Percentiles rank a stretch among this genome's conserved stretches.
These are phyloP conservation scores for Wickerhamomyces sp. DNA, from an alignment of 1,139 yeast genomes.

Conservation along the genomic window DNA sequence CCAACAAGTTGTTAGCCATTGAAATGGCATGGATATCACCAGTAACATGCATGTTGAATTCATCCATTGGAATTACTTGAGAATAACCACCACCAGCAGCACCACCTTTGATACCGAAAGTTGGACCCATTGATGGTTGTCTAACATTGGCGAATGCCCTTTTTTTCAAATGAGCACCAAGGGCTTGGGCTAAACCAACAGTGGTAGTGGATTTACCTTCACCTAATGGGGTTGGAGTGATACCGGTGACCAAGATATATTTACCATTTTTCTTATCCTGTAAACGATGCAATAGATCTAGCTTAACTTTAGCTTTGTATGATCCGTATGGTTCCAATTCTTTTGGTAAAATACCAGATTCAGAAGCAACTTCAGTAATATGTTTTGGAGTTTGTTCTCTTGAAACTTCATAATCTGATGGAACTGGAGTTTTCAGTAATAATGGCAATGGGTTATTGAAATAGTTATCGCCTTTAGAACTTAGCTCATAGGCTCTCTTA, in stretches of 20 bases:
- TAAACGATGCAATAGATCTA: constrained; percentile 70
- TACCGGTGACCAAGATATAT: constrained; percentile 92
- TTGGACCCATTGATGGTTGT: constrained; percentile 99
- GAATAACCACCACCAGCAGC: constrained; percentile 99
- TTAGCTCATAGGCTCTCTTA: constrained; percentile 34
- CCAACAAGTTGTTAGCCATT: constrained; percentile 90
- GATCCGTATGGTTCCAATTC: constrained; percentile 93
- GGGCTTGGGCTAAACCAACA: constrained; percentile 92
- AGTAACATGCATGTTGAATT: constrained; percentile 95
- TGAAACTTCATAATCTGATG: constrained; percentile 90
- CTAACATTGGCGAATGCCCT: constrained; percentile 93
- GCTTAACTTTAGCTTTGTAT: constrained; percentile 85
- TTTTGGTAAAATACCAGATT: constrained; percentile 73
- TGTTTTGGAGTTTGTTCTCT: constrained; percentile 85
- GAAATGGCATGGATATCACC: constrained; percentile 98
- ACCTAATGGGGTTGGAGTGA: constrained; percentile 97
- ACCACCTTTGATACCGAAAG: constrained; percentile 98
- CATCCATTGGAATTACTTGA: constrained; percentile 99
- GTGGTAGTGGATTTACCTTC: constrained; percentile 98
- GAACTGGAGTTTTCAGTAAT: constrained; percentile 72
- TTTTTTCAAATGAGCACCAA: constrained; percentile 87
- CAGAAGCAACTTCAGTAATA: constrained; percentile 75
- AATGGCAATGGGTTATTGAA: constrained; percentile 51
- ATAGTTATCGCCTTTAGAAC: constrained; percentile 25
- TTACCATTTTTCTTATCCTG: constrained; percentile 71